These are phyloP conservation scores for Prosopis cineraria DNA, from an alignment of 306 rosid species.

Conservation along the genomic window DNA sequence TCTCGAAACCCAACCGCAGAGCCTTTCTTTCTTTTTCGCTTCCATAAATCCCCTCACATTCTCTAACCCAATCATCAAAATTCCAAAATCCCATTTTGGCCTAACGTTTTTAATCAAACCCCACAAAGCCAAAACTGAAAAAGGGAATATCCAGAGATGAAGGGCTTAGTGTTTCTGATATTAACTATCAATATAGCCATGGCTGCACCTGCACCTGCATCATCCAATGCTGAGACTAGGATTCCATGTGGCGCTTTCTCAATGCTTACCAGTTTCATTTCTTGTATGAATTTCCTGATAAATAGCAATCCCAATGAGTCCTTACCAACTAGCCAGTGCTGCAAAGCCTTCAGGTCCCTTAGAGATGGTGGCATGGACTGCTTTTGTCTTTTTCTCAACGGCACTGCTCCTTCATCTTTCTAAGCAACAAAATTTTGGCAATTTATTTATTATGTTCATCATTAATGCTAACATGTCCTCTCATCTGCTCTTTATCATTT, in stretches of 20 bases:
- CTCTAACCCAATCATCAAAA: conserved; percentile 30
- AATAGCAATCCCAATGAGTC: conserved; percentile 59
- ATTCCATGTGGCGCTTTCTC: conserved; percentile 67
- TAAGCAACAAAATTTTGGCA: conserved; percentile 66
- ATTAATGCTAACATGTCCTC: conserved; percentile 5
- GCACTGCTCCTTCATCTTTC: conserved; percentile 56
- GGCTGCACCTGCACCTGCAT: conserved; percentile 30
- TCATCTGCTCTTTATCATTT: background rate
- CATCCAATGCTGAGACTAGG: conserved; percentile 48
- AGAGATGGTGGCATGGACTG: conserved; percentile 61
- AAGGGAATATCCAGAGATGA: conserved; percentile 35
- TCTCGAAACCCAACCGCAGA: conserved; percentile 63
- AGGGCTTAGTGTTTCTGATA: conserved; percentile 16
- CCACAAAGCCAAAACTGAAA: background rate
- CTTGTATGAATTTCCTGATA: conserved; percentile 66
- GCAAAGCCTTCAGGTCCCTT: conserved; percentile 56
- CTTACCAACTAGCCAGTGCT: conserved; percentile 64
- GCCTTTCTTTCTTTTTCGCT: conserved; percentile 28
- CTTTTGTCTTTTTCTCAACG: conserved; percentile 62
- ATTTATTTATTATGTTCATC: background rate
- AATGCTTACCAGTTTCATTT: conserved; percentile 50
- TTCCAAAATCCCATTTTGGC: conserved; percentile 9
- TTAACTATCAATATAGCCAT: conserved; percentile 39
- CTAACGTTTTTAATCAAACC: background rate
- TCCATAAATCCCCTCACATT: conserved; percentile 55